Evolutionary conservation across 805 yeast species (phyloP).

Genomic region (Spencermartinsiella europaea): DNA sequence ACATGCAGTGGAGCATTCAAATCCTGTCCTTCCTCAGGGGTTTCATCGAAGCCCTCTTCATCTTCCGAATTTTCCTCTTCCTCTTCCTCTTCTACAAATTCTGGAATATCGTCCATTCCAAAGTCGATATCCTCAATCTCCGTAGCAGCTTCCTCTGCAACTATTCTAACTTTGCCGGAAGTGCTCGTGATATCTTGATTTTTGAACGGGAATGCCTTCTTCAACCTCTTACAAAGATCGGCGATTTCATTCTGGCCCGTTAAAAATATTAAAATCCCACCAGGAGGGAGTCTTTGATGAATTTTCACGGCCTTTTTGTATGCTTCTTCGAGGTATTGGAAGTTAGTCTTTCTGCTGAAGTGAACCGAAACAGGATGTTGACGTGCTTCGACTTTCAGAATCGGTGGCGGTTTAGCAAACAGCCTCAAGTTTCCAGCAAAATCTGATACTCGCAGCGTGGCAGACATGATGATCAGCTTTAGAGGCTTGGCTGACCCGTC

Average conservation of each 20-base stretch:
- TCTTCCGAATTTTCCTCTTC: constrained; percentile 38
- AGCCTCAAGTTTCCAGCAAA: constrained; percentile 75
- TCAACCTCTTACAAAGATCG: constrained; percentile 62
- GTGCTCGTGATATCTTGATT: constrained; percentile 21
- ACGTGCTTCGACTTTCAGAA: constrained; percentile 84
- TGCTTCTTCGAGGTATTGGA: constrained; percentile 81
- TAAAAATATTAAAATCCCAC: constrained; percentile 85
- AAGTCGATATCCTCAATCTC: constrained; percentile 87
- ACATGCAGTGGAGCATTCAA: constrained; percentile 82
- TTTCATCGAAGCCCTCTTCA: constrained; percentile 48
- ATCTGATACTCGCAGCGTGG: constrained; percentile 89
- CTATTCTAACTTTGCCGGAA: constrained; percentile 40
- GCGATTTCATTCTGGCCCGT: constrained; percentile 94
- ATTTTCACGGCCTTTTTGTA: constrained; percentile 80
- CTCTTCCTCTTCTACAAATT: constrained; percentile 35
- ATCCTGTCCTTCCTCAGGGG: constrained; percentile 59
- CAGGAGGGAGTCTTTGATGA: constrained; percentile 82
- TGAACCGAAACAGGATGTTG: constrained; percentile 92
- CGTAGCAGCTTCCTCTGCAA: constrained; percentile 55
- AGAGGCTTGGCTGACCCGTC: constrained; percentile 53
- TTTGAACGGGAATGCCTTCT: constrained; percentile 61
- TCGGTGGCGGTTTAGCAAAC: constrained; percentile 74
- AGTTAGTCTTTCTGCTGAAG: constrained; percentile 74
- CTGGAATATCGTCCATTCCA: constrained; percentile 33
- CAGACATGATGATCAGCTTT: constrained; percentile 91